These are phyloP conservation scores for Chlamydomonas eustigma DNA, from an alignment of 139 green algal genomes.

Conservation along the genomic window DNA sequence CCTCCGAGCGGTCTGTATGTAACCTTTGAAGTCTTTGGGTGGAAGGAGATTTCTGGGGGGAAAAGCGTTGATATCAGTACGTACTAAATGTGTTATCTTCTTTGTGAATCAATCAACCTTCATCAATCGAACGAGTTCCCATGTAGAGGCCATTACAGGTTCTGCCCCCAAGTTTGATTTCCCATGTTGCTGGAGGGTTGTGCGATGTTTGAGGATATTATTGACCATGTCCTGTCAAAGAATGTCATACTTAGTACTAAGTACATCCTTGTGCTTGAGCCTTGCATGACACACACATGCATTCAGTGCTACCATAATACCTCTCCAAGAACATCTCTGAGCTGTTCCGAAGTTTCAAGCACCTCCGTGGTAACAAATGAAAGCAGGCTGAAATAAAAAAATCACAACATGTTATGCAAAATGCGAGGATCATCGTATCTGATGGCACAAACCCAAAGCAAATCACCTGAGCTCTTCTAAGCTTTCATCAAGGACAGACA, in stretches of 20 bases:
- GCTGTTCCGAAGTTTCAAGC: conserved; percentile 37
- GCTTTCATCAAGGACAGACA: conserved; percentile 34
- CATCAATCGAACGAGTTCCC: conserved; percentile 28
- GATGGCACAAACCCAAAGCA: neutral
- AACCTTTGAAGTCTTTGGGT: conserved; percentile 15
- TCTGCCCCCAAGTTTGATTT: conserved; percentile 25
- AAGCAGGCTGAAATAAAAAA: too few species aligned
- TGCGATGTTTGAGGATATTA: conserved; percentile 17
- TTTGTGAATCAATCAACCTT: conserved; percentile 7
- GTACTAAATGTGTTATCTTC: neutral
- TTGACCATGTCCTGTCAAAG: conserved; percentile 21
- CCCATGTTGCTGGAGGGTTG: neutral
- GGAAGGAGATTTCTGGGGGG: conserved; percentile 6
- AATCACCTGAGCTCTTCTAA: conserved; percentile 27
- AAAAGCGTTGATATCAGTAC: too few species aligned
- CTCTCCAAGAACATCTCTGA: conserved; percentile 37
- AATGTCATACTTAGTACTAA: too few species aligned
- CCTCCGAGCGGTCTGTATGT: conserved; percentile 30
- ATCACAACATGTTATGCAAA: too few species aligned
- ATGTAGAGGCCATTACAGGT: conserved; percentile 17
- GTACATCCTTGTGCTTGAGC: too few species aligned
- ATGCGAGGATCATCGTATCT: too few species aligned
- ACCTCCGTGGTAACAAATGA: conserved; percentile 38
- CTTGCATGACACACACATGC: neutral
- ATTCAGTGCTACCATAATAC: conserved; percentile 13